These are phyloP conservation scores for Dalbergia cultrata DNA, from an alignment of 306 rosid genomes.

Conservation along the genomic window DNA sequence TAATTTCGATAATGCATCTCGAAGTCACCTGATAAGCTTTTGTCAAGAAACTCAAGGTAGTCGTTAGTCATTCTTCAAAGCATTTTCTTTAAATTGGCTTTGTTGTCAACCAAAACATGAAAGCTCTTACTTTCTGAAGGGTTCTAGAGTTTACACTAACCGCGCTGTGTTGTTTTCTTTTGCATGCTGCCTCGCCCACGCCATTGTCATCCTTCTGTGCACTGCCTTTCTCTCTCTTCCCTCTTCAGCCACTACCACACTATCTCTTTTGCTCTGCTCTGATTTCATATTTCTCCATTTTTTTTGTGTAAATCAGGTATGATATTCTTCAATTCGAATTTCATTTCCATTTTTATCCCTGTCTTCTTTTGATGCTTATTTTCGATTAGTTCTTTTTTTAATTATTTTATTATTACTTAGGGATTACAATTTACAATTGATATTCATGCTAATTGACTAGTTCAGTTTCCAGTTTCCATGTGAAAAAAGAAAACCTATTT, in stretches of 20 bases:
- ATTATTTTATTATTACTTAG: background rate
- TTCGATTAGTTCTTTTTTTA: conserved; percentile 13
- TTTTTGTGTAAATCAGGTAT: conserved; percentile 33
- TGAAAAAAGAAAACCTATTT: background rate
- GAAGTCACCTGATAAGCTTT: too few species aligned
- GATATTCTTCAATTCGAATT: conserved; percentile 7
- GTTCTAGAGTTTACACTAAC: too few species aligned
- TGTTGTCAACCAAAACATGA: too few species aligned
- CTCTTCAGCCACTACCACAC: background rate
- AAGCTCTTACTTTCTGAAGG: too few species aligned
- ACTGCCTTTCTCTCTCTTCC: background rate
- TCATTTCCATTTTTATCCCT: background rate
- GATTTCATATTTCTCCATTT: conserved; percentile 29
- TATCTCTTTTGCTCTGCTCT: background rate
- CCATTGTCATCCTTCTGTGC: too few species aligned
- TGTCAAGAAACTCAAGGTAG: too few species aligned
- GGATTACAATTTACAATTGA: conserved; percentile 6
- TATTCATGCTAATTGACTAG: conserved; percentile 3
- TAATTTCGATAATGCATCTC: too few species aligned
- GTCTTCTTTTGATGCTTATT: background rate
- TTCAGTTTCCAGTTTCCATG: background rate
- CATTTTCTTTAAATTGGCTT: too few species aligned
- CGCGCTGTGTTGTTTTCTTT: too few species aligned
- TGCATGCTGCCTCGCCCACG: accelerated
- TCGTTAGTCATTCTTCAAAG: too few species aligned